These are phyloP conservation scores for Cicer yamashitae DNA, from an alignment of 306 rosid genomes.

Conservation along the genomic window DNA sequence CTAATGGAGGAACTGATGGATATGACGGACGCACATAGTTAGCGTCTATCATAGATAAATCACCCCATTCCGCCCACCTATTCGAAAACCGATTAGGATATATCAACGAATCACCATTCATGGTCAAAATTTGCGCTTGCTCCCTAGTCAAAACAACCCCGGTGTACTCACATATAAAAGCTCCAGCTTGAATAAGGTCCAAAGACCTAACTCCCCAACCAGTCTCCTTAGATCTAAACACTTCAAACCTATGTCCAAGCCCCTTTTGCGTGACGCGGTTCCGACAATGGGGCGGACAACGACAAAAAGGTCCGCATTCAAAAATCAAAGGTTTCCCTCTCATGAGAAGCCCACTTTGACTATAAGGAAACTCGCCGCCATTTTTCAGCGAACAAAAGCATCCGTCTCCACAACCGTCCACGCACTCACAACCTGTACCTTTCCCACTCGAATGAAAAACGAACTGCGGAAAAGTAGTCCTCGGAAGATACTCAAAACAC, in stretches of 20 bases:
- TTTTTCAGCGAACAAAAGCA: slow-evolving; percentile 87
- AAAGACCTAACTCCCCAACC: slow-evolving; percentile 99
- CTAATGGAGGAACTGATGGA: slow-evolving; percentile 86
- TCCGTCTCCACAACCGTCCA: slow-evolving; percentile 58
- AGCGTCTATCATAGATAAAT: slow-evolving; percentile 67
- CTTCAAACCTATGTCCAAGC: slow-evolving; percentile 68
- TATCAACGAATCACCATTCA: slow-evolving; percentile 86
- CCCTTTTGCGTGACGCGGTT: slow-evolving; percentile 86
- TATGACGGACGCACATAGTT: slow-evolving; percentile 69
- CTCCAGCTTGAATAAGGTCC: slow-evolving; percentile 90
- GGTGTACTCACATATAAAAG: slow-evolving; percentile 88
- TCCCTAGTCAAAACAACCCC: slow-evolving; percentile 88
- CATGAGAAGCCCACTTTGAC: slow-evolving; percentile 68
- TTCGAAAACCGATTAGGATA: slow-evolving; percentile 76
- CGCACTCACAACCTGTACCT: slow-evolving; percentile 73
- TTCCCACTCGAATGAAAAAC: slow-evolving; percentile 70
- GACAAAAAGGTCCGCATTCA: slow-evolving; percentile 88
- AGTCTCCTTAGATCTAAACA: slow-evolving; percentile 86
- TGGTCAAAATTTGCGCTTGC: slow-evolving; percentile 75
- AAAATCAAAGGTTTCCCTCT: slow-evolving; percentile 87
- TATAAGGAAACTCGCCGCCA: slow-evolving; percentile 77
- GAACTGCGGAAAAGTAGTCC: slow-evolving; percentile 65
- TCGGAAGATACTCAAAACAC: slow-evolving; percentile 68
- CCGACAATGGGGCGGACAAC: slow-evolving; percentile 76
- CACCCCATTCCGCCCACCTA: slow-evolving; percentile 95